Percentiles rank a stretch among this genome's conserved stretches.
These are phyloP conservation scores for Cladosporium sphaerospermum DNA, from an alignment of 2,329 filamentous ascomycete genomes.

Conservation along the genomic window DNA sequence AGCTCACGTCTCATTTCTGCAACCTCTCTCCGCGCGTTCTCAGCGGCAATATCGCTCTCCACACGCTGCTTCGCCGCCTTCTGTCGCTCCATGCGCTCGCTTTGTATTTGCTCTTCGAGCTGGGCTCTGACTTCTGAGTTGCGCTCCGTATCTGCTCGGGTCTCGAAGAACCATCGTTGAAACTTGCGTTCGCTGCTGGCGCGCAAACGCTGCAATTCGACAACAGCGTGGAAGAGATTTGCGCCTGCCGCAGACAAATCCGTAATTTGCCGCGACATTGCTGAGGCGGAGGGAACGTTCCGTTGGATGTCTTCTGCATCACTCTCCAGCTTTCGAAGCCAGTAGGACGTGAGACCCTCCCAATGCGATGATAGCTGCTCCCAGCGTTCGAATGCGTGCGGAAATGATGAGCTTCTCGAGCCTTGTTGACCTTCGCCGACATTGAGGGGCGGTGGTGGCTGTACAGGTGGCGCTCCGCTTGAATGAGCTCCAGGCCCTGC, in stretches of 20 bases:
- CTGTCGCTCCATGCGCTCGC: conserved; percentile 64
- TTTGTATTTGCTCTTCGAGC: conserved; percentile 67
- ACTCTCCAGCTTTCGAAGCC: conserved; percentile 87
- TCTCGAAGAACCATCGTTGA: conserved; percentile 98
- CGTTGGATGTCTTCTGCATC: conserved; percentile 79
- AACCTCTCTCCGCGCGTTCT: conserved; percentile 41
- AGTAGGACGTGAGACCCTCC: conserved; percentile 96
- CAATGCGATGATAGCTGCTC: conserved; percentile 94
- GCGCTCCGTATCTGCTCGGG: conserved; percentile 78
- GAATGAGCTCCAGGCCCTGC: conserved; percentile 13
- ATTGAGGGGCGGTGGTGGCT: conserved; percentile 12
- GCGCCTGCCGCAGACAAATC: conserved; percentile 96
- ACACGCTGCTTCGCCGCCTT: conserved; percentile 49
- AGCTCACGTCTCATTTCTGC: conserved; percentile 88
- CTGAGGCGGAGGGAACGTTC: conserved; percentile 70
- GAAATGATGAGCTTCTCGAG: conserved; percentile 62
- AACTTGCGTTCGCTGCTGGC: conserved; percentile 97
- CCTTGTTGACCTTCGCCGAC: conserved; percentile 18
- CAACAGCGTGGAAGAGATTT: conserved; percentile 94
- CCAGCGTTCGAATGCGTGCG: conserved; percentile 96
- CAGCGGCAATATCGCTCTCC: conserved; percentile 23
- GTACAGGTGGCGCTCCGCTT: conserved; percentile 15
- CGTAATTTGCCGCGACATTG: conserved; percentile 88
- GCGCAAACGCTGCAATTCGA: conserved; percentile 86
- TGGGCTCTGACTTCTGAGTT: conserved; percentile 75